Base-by-base conservation (phyloP, 2,329 filamentous ascomycete species). In the Penicillium digitatum region DNA sequence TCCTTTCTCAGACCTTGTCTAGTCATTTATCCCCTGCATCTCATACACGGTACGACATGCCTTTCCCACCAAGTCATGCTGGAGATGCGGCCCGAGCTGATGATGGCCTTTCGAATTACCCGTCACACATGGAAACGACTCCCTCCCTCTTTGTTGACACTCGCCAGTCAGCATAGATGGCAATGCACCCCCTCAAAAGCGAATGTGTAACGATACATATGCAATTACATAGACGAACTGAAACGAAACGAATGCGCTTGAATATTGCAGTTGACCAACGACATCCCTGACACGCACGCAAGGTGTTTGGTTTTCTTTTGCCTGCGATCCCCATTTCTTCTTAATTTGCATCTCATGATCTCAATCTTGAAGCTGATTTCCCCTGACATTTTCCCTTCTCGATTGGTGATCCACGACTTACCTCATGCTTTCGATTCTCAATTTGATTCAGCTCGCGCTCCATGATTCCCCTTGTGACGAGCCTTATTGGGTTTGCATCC, bases 241-340 rank as follows among this genome's bases (percentile, higher is more conserved):
- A 62, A 58, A 65, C 58, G 62, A 64, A 64, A 65, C 51, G 63
- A 55, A 65, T 54, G 56, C 62, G 55, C 59, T 60, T 62, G 59
- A 61, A 61, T 38, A 58, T 57, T 57, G 54, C 61, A 52, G 46
- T 54, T 62, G 55, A 56, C 57, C 60, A 58, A 63, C 49, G 59
- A 58, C 61, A 58, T 58, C 45, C 53, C 61, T 49, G 49, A 60
- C 48, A 62, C 45, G 58, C 58, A 62, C 64, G 62, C 62, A 55
- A 57, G 63, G 63, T 63, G 63, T 65, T 65, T 56, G 61, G 61
- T 57, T 63, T 44, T 59, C 52, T 53, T 61, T 59, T 61, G 55
- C 56, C 50, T 53, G 59, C 57, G 56, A 43, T 35, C 29, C 49
- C 53, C 31, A 29, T 56, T 62, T 50, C 48, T 49, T 35, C 48